Conservation (phyloP, 371 early-diverging fungal species). For the Mortierella sp. region DNA sequence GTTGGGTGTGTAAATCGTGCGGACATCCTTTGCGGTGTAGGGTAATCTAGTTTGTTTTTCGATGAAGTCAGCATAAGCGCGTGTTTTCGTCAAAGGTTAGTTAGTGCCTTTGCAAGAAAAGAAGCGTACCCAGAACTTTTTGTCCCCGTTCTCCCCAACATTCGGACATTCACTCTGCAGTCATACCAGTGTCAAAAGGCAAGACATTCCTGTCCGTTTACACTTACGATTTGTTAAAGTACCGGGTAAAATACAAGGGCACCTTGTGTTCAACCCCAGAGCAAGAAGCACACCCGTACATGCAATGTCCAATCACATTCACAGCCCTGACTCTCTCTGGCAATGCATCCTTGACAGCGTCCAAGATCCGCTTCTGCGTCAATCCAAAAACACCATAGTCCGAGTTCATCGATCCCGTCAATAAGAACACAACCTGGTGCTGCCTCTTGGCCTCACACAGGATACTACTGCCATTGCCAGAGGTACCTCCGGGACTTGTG, state of each 20-base stretch:
- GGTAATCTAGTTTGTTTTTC: constrained; percentile 30
- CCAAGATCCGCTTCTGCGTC: constrained; percentile 49
- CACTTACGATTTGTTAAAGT: constrained; percentile 52
- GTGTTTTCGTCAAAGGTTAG: not conserved
- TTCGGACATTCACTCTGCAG: not conserved
- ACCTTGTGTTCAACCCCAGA: constrained; percentile 56
- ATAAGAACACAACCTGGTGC: constrained; percentile 50
- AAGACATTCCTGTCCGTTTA: not conserved
- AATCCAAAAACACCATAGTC: constrained; percentile 53
- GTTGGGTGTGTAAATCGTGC: constrained; percentile 14
- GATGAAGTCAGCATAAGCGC: not conserved
- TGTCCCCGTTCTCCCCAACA: not conserved
- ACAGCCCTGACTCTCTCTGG: constrained; percentile 49
- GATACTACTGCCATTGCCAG: not conserved
- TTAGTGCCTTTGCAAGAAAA: not conserved
- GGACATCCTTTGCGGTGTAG: constrained; percentile 46
- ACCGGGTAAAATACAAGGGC: constrained; percentile 57
- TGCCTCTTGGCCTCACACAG: constrained; percentile 23
- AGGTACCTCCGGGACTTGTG: constrained; percentile 13
- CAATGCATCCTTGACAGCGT: constrained; percentile 47
- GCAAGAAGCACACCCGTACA: constrained; percentile 56
- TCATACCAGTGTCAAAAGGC: not conserved
- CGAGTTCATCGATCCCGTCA: constrained; percentile 57
- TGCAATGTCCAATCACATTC: constrained; percentile 54
- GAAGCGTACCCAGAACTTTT: too few relatives aligned